Percentiles rank a stretch among this genome's conserved stretches.
Conservation (phyloP, 176 grass and related monocot species). For the Secale cereale region DNA sequence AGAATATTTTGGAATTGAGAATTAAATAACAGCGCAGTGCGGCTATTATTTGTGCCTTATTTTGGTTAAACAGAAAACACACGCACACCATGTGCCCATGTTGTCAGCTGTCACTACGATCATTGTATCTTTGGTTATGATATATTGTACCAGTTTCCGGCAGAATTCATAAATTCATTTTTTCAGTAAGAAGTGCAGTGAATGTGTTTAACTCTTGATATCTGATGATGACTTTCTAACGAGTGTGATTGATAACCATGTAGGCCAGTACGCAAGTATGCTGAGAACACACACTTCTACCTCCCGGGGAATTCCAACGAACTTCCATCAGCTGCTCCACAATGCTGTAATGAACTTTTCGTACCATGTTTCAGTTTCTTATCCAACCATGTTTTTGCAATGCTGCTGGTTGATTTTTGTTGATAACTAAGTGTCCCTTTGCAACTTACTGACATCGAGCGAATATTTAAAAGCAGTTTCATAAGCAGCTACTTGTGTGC, state of each 20-base stretch:
- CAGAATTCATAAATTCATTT: not conserved
- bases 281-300: slow-evolving; percentile 31
- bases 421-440: not conserved
- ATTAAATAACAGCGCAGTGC: not conserved
- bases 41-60: not conserved
- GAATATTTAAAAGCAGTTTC: not conserved
- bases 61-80: not conserved
- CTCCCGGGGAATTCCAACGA: slow-evolving; percentile 9
- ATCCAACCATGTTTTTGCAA: not conserved
- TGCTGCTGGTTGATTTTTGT: not conserved
- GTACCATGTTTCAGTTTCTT: not conserved
- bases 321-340: slow-evolving; percentile 49
- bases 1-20: not conserved
- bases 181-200: not conserved
- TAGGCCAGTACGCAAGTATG: slow-evolving; percentile 45
- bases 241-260: not conserved
- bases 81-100: not conserved
- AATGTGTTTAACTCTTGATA: not conserved
- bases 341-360: slow-evolving; percentile 41
- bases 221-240: not conserved
- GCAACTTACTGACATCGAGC: not conserved
- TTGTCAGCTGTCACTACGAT: not conserved
- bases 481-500: not conserved
- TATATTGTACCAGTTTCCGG: not conserved
- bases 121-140: not conserved